Conservation (phyloP, 140 eudicot species). For the Erigeron philadelphicus region DNA sequence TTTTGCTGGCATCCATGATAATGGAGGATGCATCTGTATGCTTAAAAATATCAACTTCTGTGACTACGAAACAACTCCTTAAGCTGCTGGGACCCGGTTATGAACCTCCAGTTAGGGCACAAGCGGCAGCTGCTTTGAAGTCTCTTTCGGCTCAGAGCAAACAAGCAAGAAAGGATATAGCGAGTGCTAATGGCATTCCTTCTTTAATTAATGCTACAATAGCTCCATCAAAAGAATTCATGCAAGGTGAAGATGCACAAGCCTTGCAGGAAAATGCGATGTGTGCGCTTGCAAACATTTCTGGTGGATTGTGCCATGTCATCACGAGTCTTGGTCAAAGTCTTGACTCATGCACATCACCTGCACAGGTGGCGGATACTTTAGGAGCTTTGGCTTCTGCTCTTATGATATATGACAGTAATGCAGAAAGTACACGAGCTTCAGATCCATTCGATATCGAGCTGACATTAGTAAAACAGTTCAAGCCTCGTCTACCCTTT, state of each 20-base stretch:
- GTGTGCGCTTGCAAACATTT: conserved; percentile 99
- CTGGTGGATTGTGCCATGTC: conserved; percentile 96
- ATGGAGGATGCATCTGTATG: conserved; percentile 94
- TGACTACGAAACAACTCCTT: conserved; percentile 73
- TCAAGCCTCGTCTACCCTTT: conserved; percentile 71
- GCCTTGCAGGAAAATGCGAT: conserved; percentile 96
- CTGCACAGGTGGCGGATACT: conserved; percentile 94
- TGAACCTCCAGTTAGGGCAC: conserved; percentile 92
- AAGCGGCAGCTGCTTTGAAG: conserved; percentile 89
- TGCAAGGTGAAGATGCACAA: conserved; percentile 99
- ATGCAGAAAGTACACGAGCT: conserved; percentile 70
- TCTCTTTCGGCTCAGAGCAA: conserved; percentile 96
- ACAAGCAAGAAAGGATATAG: conserved; percentile 81
- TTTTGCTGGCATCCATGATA: conserved; percentile 87
- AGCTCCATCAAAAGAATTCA: conserved; percentile 97
- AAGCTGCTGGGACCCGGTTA: conserved; percentile 79
- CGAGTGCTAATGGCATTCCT: conserved; percentile 82
- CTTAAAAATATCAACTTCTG: conserved; percentile 62
- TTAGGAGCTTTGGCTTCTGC: conserved; percentile 99
- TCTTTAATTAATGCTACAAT: conserved; percentile 94
- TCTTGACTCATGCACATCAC: conserved; percentile 90
- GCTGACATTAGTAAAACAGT: conserved; percentile 75
- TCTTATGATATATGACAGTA: conserved; percentile 89
- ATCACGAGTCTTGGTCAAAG: conserved; percentile 96
- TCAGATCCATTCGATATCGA: conserved; percentile 81